Conservation (phyloP, 257 asterid species). For the Rehmannia glutinosa region DNA sequence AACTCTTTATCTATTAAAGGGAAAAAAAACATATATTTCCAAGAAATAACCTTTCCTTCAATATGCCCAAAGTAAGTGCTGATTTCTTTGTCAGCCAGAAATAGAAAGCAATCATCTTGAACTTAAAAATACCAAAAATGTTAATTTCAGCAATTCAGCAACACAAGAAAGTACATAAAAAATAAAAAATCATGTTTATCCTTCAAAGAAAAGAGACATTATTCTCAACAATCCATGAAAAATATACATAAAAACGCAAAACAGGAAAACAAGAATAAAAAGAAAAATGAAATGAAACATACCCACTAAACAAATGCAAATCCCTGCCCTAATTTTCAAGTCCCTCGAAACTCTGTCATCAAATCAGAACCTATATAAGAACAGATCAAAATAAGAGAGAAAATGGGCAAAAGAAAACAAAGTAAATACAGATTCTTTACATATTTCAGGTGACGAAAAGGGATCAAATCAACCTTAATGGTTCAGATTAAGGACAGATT, state of each 20-base stretch:
- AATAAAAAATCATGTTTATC: not conserved
- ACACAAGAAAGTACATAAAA: not conserved
- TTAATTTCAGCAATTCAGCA: not conserved
- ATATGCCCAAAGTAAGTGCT: no score
- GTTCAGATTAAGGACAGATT: slow-evolving; percentile 1
- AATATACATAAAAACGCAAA: not conserved
- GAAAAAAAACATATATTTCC: not conserved
- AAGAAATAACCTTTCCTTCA: not conserved
- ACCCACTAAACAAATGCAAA: slow-evolving; percentile 5
- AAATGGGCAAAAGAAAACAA: not conserved
- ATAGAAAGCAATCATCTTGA: not conserved
- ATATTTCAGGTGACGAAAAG: not conserved
- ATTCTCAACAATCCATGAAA: not conserved
- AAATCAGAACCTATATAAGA: slow-evolving; percentile 16
- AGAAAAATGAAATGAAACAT: not conserved
- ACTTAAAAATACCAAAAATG: not conserved
- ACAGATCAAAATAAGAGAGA: slow-evolving; percentile 17
- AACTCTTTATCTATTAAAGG: no score
- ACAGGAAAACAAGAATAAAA: not conserved
- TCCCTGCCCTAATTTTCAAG: not conserved
- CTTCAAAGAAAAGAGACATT: not conserved
- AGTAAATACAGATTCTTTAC: not conserved
- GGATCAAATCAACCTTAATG: slow-evolving; percentile 12
- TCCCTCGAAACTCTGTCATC: slow-evolving; percentile 8
- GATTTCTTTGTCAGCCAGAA: no score